Conservation (phyloP, 805 yeast genomes). For the Sungouiella thailandica region DNA sequence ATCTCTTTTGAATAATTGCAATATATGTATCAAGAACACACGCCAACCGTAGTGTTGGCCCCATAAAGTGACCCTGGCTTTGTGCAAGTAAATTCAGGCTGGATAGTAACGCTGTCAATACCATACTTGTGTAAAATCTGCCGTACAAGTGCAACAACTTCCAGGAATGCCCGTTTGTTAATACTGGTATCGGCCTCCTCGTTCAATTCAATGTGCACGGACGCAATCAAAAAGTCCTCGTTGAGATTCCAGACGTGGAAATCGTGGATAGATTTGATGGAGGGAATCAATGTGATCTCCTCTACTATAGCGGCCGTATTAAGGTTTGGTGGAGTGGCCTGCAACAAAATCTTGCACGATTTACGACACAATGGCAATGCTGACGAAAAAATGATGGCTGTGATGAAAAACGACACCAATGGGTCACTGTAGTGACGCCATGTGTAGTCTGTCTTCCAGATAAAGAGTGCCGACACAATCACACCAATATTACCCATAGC, state of each 20-base stretch:
- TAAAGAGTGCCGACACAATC: conserved; percentile 79
- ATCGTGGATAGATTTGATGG: conserved; percentile 85
- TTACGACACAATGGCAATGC: conserved; percentile 87
- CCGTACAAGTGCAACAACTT: conserved; percentile 72
- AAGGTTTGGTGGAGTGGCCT: conserved; percentile 86
- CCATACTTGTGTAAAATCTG: conserved; percentile 77
- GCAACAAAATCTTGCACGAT: conserved; percentile 81
- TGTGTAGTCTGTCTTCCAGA: conserved; percentile 87
- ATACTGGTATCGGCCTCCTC: conserved; percentile 43
- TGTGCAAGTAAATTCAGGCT: conserved; percentile 77
- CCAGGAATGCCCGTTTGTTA: conserved; percentile 43
- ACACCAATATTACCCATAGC: conserved; percentile 96
- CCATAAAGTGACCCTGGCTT: too few species aligned
- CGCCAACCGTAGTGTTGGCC: too few species aligned
- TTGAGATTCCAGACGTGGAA: conserved; percentile 95
- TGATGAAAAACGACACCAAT: conserved; percentile 74
- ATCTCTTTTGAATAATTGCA: too few species aligned
- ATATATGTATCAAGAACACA: too few species aligned
- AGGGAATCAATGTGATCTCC: conserved; percentile 62
- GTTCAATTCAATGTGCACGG: conserved; percentile 74
- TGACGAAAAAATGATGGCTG: conserved; percentile 81
- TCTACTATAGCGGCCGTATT: conserved; percentile 69
- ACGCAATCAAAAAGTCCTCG: conserved; percentile 81
- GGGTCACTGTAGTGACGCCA: conserved; percentile 92
- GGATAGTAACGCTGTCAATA: conserved; percentile 90